Conservation (phyloP, 2,329 filamentous ascomycete genomes). For the Blastomyces percursus region DNA sequence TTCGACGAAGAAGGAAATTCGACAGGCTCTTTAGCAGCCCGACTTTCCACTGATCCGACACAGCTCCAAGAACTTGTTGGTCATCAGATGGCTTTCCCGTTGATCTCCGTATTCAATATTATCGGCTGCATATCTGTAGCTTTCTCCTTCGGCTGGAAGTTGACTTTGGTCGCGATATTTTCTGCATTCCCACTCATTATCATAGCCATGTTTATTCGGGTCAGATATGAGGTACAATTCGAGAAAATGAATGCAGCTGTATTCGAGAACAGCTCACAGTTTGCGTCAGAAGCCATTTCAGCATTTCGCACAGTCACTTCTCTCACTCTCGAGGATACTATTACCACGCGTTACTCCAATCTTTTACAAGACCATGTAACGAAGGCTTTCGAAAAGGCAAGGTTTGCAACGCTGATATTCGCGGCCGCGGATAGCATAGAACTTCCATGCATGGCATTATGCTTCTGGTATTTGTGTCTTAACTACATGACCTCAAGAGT, state of each 20-base stretch:
- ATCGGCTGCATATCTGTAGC: constrained; percentile 54
- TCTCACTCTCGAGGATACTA: constrained; percentile 57
- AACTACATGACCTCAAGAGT: neutral
- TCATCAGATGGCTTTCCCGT: constrained; percentile 37
- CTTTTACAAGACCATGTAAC: constrained; percentile 51
- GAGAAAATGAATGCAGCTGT: constrained; percentile 57
- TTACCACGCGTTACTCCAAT: constrained; percentile 49
- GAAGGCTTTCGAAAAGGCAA: constrained; percentile 50
- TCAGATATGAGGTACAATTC: constrained; percentile 57
- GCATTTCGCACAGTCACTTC: constrained; percentile 63
- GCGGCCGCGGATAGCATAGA: constrained; percentile 58
- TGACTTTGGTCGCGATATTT: constrained; percentile 56
- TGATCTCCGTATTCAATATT: constrained; percentile 56
- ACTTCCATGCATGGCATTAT: constrained; percentile 51
- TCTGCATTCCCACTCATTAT: constrained; percentile 45
- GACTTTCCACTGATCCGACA: constrained; percentile 40
- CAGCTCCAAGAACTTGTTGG: constrained; percentile 42
- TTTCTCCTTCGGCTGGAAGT: constrained; percentile 66
- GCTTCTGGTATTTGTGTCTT: constrained; percentile 41
- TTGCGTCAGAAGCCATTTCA: constrained; percentile 61
- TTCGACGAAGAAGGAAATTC: constrained; percentile 39
- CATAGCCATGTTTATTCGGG: constrained; percentile 39
- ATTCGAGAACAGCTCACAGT: constrained; percentile 61
- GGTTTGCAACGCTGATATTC: constrained; percentile 53
- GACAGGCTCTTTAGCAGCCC: constrained; percentile 38